Evolutionary conservation across 108 stramenopile species (phyloP).

Genomic region (Fistulifera pelliculosa): DNA sequence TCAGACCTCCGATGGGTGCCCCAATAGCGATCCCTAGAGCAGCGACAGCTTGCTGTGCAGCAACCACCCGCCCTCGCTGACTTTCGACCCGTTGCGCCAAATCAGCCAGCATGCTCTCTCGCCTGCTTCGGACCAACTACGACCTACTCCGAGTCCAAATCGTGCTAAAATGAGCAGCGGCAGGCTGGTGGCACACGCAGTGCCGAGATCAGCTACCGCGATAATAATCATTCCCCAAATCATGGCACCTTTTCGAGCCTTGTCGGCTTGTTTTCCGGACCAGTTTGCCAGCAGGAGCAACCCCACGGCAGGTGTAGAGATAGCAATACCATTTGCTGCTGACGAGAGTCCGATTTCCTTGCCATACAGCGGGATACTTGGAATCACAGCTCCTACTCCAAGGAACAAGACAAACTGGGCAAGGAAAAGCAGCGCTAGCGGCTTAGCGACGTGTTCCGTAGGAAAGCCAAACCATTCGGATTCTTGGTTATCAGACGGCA

Average conservation of each 20-base stretch:
- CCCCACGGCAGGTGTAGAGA: constrained; percentile 60
- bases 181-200: constrained; percentile 34
- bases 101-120: constrained; percentile 67
- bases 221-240: constrained; percentile 66
- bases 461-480: constrained; percentile 4
- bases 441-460: constrained; percentile 18
- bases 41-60: constrained; percentile 52
- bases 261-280: constrained; percentile 43
- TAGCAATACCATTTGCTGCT: constrained; percentile 64
- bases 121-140: constrained; percentile 57
- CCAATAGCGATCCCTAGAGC: constrained; percentile 69
- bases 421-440: constrained; percentile 47
- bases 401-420: constrained; percentile 65
- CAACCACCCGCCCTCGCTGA: constrained; percentile 49
- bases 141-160: constrained; percentile 50
- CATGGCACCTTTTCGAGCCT: constrained; percentile 59
- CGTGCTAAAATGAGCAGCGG: constrained; percentile 38
- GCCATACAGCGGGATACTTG: constrained; percentile 60
- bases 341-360: constrained; percentile 58
- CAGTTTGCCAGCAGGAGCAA: constrained; percentile 36
- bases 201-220: constrained; percentile 47
- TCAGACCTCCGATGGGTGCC: constrained; percentile 52
- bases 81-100: constrained; percentile 36
- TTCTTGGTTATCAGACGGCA: background rate
- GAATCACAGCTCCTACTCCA: constrained; percentile 75